Percentiles rank a stretch among this genome's conserved stretches.
Conservation (phyloP, 2,329 filamentous ascomycete species). For the Calycina marina region DNA sequence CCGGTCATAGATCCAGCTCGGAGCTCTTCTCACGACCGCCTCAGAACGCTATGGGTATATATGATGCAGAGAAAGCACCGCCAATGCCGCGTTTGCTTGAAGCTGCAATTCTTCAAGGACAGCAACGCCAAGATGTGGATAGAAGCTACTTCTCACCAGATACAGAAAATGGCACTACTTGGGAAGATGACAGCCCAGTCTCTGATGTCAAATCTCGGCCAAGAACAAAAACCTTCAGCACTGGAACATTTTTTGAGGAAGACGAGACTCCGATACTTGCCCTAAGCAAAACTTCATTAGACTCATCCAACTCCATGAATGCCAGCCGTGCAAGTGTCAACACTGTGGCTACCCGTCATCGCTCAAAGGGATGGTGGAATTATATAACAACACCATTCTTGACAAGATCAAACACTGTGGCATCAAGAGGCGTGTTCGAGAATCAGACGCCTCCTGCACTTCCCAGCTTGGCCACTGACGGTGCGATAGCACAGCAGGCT, state of each 20-base stretch:
- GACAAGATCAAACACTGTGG: conserved; percentile 22
- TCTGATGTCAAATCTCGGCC: conserved; percentile 7
- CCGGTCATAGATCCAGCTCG: conserved; percentile 11
- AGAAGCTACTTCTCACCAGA: conserved; percentile 21
- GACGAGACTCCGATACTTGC: conserved; percentile 35
- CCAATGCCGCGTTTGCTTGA: conserved; percentile 43
- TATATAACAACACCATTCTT: conserved; percentile 57
- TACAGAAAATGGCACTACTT: conserved; percentile 18
- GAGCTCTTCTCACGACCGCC: conserved; percentile 42
- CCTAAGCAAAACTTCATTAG: conserved; percentile 26
- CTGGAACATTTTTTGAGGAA: conserved; percentile 57
- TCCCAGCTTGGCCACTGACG: conserved; percentile 21
- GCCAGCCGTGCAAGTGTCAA: conserved; percentile 16
- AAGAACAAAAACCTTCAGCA: conserved; percentile 22
- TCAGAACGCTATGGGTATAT: conserved; percentile 21
- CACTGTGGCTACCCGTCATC: conserved; percentile 26
- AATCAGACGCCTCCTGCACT: conserved; percentile 13
- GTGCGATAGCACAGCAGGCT: conserved; percentile 19
- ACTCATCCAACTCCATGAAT: conserved; percentile 9
- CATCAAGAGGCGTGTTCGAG: conserved; percentile 8
- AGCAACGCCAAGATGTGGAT: conserved; percentile 14
- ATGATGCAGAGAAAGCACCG: conserved; percentile 29
- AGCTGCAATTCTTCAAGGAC: conserved; percentile 19
- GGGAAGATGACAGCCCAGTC: conserved; percentile 15
- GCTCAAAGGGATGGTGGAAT: conserved; percentile 64